Evolutionary conservation across 2,329 filamentous ascomycete genomes (phyloP).

Genomic region (Capronia coronata): DNA sequence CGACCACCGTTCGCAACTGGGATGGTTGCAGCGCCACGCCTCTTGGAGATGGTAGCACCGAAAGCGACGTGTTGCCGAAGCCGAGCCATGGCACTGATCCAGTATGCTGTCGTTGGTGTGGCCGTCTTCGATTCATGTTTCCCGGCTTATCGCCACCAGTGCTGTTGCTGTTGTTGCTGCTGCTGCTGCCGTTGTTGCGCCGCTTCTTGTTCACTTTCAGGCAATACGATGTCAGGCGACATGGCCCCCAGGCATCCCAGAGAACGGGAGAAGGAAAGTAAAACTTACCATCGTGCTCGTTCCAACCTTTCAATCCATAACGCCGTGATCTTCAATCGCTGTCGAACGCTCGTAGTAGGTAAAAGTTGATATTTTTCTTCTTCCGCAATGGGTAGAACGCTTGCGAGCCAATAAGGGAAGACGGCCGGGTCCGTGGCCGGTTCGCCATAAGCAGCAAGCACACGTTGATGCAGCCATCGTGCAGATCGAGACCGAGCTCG

Average conservation of each 20-base stretch:
- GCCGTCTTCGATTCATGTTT: too few species aligned
- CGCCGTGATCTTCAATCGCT: conserved; percentile 75
- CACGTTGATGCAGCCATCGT: conserved; percentile 66
- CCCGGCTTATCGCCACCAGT: neutral
- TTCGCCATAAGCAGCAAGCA: conserved; percentile 68
- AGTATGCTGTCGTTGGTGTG: too few species aligned
- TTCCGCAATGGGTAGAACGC: conserved; percentile 69
- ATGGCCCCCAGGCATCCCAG: neutral
- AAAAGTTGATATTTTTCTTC: conserved; percentile 73
- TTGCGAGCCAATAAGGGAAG: conserved; percentile 89
- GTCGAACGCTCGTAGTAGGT: conserved; percentile 65
- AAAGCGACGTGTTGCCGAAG: too few species aligned
- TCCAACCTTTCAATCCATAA: conserved; percentile 71
- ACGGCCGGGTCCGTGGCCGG: conserved; percentile 67
- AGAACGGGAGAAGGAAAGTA: conserved; percentile 14
- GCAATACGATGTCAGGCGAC: conserved; percentile 11
- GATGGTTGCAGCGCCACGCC: too few species aligned
- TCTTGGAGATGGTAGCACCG: too few species aligned
- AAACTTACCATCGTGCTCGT: conserved; percentile 58
- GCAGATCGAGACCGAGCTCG: conserved; percentile 63
- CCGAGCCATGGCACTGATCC: too few species aligned
- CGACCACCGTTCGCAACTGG: too few species aligned
- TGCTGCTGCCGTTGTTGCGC: neutral
- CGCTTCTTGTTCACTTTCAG: conserved; percentile 22
- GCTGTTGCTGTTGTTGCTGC: neutral